Conservation (phyloP, 805 yeast genomes). For the Zygotorulaspora danielsina region DNA sequence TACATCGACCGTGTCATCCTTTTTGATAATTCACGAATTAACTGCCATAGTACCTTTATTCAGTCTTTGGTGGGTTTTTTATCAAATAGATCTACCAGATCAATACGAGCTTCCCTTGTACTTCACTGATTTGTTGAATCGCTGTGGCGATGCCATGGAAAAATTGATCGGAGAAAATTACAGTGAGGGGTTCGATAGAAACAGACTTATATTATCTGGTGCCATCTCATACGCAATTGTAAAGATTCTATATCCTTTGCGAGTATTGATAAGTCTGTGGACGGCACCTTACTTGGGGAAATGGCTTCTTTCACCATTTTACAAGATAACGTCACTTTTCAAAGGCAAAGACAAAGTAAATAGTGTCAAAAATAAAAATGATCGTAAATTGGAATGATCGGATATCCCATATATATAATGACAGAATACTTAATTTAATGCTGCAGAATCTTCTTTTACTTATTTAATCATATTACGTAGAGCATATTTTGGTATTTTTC, state of each 20-base stretch:
- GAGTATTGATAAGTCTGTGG: slow-evolving; percentile 34
- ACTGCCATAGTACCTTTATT: slow-evolving; percentile 70
- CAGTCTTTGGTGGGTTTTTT: slow-evolving; percentile 63
- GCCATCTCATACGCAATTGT: slow-evolving; percentile 71
- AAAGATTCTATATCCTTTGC: slow-evolving; percentile 41
- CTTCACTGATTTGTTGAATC: slow-evolving; percentile 42
- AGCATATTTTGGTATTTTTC: not conserved
- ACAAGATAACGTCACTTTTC: slow-evolving; percentile 12
- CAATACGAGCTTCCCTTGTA: slow-evolving; percentile 23
- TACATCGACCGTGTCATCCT: slow-evolving; percentile 46
- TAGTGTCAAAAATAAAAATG: not conserved
- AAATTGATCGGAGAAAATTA: slow-evolving; percentile 41
- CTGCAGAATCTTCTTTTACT: too few relatives aligned
- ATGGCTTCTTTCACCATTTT: slow-evolving; percentile 21
- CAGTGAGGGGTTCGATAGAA: slow-evolving; percentile 39
- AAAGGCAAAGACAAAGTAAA: slow-evolving; percentile 1
- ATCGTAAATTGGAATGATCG: too few relatives aligned
- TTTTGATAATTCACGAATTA: slow-evolving; percentile 65
- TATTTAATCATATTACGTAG: too few relatives aligned
- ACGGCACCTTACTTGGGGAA: slow-evolving; percentile 34
- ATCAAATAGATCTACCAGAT: slow-evolving; percentile 43
- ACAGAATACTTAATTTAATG: too few relatives aligned
- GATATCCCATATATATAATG: too few relatives aligned
- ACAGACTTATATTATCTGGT: slow-evolving; percentile 60
- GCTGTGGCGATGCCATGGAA: slow-evolving; percentile 57